Base-by-base conservation (phyloP, 495 filamentous ascomycete species). In the Beverwykella pulmonaria region DNA sequence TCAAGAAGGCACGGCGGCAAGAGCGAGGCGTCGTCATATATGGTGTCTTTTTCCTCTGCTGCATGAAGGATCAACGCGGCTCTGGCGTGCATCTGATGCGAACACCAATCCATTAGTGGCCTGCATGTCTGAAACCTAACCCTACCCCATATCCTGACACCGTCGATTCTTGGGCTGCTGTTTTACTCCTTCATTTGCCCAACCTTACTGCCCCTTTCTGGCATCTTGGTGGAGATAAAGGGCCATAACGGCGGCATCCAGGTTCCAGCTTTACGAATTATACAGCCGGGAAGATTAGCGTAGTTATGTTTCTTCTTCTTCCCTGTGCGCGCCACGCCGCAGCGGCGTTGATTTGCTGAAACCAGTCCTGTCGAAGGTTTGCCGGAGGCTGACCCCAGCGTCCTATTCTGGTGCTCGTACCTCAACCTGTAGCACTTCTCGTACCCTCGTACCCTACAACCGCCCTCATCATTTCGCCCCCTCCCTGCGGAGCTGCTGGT, bases 31-130 rank as follows among this genome's bases (percentile, higher is more conserved):
- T 41, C 57, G 34, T 49, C 41, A 23, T 49, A n/a, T 7, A 5
- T n/a, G 59, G 19, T 20, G 44, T 3, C 25, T 17, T 17, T 27
- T 25, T 19, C 59, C 12, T 53, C 15, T 23, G 22, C n/a, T 57
- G 54, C 63, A 65, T 58, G 53, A 59, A 60, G 47, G 46, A 60
- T 53, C 50, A 19, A 27, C 65, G 59, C 58, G 41, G 59, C 59
- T 61, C 60, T 48, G 22, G 41, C 59, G n/a, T 48, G 23, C 22
- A 53, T 44, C 2, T 44, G 39, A 44, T 44, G 39, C 39, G 22
- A 47, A 32, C 2, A 60, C 47, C 29, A 48, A 47, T 34, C n/a
- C 44, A 20, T 44, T 30, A 10, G 5, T 53, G 58, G 50, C 34
- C 34, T 41, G 52, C 34, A 60, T 22, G 53, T 47, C 58, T 68